Percentiles rank a stretch among this genome's conserved stretches.
These are phyloP conservation scores for Aspergillus costaricaensis DNA, from an alignment of 2,329 filamentous ascomycete species.

Conservation along the genomic window DNA sequence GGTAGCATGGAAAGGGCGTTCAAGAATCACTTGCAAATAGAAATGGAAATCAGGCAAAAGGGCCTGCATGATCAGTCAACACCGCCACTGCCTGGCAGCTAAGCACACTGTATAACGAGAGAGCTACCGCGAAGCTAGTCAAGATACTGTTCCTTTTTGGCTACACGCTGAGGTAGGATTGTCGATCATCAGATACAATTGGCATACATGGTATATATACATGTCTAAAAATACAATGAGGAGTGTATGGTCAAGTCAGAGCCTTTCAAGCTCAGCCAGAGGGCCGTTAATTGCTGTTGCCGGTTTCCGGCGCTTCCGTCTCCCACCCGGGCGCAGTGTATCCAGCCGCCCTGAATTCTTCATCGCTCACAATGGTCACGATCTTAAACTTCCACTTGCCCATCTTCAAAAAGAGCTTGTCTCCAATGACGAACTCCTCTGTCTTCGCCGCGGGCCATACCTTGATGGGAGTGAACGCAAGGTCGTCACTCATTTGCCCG, in stretches of 20 bases:
- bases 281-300: neutral
- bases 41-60: too few species aligned
- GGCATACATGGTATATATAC: conserved; percentile 16
- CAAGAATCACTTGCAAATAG: too few species aligned
- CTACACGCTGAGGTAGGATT: neutral
- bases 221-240: conserved; percentile 17
- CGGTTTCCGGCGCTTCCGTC: conserved; percentile 22
- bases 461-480: conserved; percentile 55
- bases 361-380: conserved; percentile 57
- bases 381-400: conserved; percentile 65
- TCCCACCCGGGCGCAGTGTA: conserved; percentile 56
- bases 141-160: too few species aligned
- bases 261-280: neutral
- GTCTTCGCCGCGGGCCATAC: conserved; percentile 46
- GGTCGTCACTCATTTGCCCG: conserved; percentile 44
- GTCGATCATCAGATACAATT: conserved; percentile 11
- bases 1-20: too few species aligned
- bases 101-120: too few species aligned
- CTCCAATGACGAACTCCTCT: conserved; percentile 51
- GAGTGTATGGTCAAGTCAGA: conserved; percentile 3
- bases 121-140: too few species aligned
- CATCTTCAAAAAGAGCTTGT: conserved; percentile 56
- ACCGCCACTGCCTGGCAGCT: too few species aligned
- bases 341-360: conserved; percentile 51
- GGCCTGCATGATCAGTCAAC: too few species aligned